Evolutionary conservation across 352 stramenopile genomes (phyloP).

Genomic region (Phytophthora pluvialis): DNA sequence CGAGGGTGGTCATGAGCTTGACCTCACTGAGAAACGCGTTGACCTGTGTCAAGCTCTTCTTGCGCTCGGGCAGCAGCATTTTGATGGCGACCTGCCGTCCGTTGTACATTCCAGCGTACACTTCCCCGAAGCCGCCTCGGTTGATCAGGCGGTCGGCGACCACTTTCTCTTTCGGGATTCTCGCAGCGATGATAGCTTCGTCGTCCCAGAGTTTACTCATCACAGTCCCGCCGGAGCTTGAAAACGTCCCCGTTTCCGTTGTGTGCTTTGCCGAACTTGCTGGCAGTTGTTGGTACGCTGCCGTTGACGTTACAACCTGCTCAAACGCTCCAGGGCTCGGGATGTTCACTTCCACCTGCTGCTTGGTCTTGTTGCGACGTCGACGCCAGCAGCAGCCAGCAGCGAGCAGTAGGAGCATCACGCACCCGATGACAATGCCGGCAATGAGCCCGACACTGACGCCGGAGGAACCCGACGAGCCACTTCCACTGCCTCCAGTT

Average conservation of each 20-base stretch:
- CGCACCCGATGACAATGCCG: conserved; percentile 11
- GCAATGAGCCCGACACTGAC: conserved; percentile 26
- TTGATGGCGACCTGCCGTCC: conserved; percentile 36
- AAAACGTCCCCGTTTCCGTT: conserved; percentile 9
- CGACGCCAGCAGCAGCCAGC: conserved; percentile 16
- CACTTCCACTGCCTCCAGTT: conserved; percentile 8
- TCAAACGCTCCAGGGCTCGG: conserved; percentile 13
- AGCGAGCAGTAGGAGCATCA: conserved; percentile 23
- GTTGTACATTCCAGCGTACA: conserved; percentile 35
- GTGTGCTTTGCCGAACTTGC: conserved; percentile 8
- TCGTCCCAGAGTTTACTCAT: conserved; percentile 40
- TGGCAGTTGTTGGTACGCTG: neutral
- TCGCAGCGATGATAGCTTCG: conserved; percentile 37
- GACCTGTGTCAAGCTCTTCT: conserved; percentile 35
- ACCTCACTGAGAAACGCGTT: conserved; percentile 37
- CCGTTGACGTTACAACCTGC: neutral
- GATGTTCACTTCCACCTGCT: conserved; percentile 15
- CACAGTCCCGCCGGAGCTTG: conserved; percentile 16
- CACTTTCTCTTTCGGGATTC: conserved; percentile 36
- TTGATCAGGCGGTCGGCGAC: conserved; percentile 21
- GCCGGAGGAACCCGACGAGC: conserved; percentile 12
- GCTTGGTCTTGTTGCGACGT: conserved; percentile 10
- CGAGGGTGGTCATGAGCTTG: conserved; percentile 35
- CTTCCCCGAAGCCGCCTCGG: conserved; percentile 33
- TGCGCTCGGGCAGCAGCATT: conserved; percentile 34